Percentiles rank a stretch among this genome's conserved stretches.
Conservation (phyloP, 805 yeast genomes). For the Candida golubevii region DNA sequence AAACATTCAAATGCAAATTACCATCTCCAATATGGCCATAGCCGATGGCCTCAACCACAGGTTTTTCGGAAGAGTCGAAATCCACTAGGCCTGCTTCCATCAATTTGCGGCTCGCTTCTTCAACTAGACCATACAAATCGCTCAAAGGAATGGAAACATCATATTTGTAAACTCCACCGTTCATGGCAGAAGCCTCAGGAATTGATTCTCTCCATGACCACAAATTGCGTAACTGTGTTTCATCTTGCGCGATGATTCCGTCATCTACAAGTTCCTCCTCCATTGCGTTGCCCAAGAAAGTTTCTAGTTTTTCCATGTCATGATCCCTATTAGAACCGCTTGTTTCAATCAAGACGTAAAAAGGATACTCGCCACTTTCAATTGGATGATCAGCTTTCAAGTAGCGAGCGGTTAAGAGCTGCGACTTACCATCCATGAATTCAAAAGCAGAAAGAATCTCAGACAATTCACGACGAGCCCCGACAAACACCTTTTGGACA, state of each 20-base stretch:
- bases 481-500: constrained; percentile 77
- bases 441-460: constrained; percentile 92
- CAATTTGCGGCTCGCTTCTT: constrained; percentile 65
- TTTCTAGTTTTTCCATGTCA: constrained; percentile 84
- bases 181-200: constrained; percentile 80
- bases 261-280: constrained; percentile 81
- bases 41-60: constrained; percentile 87
- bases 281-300: constrained; percentile 79
- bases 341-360: constrained; percentile 88
- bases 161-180: constrained; percentile 95
- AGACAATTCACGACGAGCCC: constrained; percentile 71
- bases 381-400: constrained; percentile 69
- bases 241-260: constrained; percentile 96
- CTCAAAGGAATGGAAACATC: constrained; percentile 89
- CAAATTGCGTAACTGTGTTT: constrained; percentile 71
- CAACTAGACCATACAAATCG: constrained; percentile 77
- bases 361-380: constrained; percentile 72
- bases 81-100: constrained; percentile 55
- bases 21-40: constrained; percentile 99
- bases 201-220: constrained; percentile 97
- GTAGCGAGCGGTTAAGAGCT: constrained; percentile 56
- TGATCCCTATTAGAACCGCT: constrained; percentile 94
- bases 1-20: constrained; percentile 88
- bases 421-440: constrained; percentile 80
- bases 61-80: constrained; percentile 54